Percentiles rank a stretch among this genome's conserved stretches.
Evolutionary conservation across 371 early-diverging fungal genomes (phyloP).

Genomic region (Mortierella sp.): DNA sequence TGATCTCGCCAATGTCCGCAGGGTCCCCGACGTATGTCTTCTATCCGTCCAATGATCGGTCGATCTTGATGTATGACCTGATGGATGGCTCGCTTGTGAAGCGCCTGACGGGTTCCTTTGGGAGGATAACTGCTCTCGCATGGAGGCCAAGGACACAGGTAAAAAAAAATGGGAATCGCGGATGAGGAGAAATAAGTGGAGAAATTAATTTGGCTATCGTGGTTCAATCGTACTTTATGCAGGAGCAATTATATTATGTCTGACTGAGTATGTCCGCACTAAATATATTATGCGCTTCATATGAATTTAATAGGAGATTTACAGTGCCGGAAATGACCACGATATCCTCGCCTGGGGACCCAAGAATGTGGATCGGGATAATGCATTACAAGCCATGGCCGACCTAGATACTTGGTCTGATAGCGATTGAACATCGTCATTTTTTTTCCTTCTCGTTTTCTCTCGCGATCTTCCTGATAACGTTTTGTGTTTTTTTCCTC

Average conservation of each 20-base stretch:
- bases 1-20: slow-evolving; percentile 61
- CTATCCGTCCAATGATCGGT: slow-evolving; percentile 73
- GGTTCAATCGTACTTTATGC: not conserved
- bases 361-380: slow-evolving; percentile 40
- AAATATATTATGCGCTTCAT: slow-evolving; percentile 15
- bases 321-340: slow-evolving; percentile 76
- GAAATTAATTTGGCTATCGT: not conserved
- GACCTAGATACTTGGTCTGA: slow-evolving; percentile 62
- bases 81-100: slow-evolving; percentile 68
- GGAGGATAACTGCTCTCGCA: slow-evolving; percentile 71
- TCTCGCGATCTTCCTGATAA: not conserved
- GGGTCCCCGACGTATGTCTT: slow-evolving; percentile 57
- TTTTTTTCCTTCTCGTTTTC: not conserved
- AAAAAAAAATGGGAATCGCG: not conserved
- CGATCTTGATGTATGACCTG: slow-evolving; percentile 73
- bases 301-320: slow-evolving; percentile 66
- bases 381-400: slow-evolving; percentile 37
- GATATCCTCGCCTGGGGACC: slow-evolving; percentile 80
- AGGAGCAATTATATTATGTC: not conserved
- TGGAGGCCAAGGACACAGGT: slow-evolving; percentile 66
- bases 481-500: not conserved
- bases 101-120: slow-evolving; percentile 75
- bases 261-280: not conserved
- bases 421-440: slow-evolving; percentile 38
- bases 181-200: not conserved